Evolutionary conservation across 139 green algal genomes (phyloP), one percentile per base, ranked within the genome.

Genomic region (Ettlia oleoabundans): DNA sequence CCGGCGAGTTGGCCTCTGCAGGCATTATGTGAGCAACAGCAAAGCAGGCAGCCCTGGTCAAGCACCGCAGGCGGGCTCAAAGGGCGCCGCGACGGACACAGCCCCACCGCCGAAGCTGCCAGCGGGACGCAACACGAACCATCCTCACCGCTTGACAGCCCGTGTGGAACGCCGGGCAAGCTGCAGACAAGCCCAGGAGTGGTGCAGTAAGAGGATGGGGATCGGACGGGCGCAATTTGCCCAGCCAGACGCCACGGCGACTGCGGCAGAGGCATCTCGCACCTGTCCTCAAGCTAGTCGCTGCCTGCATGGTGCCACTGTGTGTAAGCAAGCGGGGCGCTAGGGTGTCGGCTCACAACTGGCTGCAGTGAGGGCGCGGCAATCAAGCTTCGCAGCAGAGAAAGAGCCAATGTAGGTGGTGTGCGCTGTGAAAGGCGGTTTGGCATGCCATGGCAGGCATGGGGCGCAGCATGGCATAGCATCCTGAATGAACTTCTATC

Each of bases 1-100:
- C 53, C 58, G 70, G 2, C 37, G 58, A 9, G 42, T 6, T 37
- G 40, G 74, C 61, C 73, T 43, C 75, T 81, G 75, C 75, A 70
- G 71, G 32, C n/a, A n/a, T 26, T 30, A 32, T 8, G 30, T 8
- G 2, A 58, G 1, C 32, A 37, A 33, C 47, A 58, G 15, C 47
- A 58, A 15, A 58, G n/a, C n/a, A n/a, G n/a, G n/a, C n/a, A n/a
- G n/a, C n/a, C n/a, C n/a, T n/a, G n/a, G n/a, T n/a, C n/a, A n/a
- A n/a, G n/a, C 55, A 65, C 55, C 28, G 15, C 55, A 65, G 55
- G 18, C 18, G 21, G 28, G 18, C 55, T 28, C 5, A 9, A 65
- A 15, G 15, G 55, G 21, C 55, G 47, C 47, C 15, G 47, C 47
- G n/a, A n/a, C n/a, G n/a, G n/a, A n/a, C n/a, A n/a, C n/a, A n/a